Base-by-base conservation (phyloP, 108 stramenopile genomes). In the Nitzschia palea region DNA sequence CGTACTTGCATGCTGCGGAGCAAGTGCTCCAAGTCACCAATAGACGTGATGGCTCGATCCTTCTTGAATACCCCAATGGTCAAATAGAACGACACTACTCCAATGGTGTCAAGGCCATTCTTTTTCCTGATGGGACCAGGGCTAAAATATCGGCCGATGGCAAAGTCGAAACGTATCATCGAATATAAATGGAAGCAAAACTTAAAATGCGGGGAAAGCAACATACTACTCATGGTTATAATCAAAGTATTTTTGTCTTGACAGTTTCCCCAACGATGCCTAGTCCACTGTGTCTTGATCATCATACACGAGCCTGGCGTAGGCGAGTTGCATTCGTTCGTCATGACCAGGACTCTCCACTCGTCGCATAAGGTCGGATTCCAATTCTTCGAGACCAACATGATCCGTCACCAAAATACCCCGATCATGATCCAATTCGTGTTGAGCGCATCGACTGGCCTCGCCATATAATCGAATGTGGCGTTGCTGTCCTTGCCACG, bases 381-480 rank as follows among this genome's bases (percentile, higher is more conserved):
- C 86, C 63, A 90, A 31, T 51, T 90, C 89, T 0, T 85, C 76
- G 55, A 85, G 64, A 3, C 62, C 75, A 1, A 90, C 81, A 73
- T 94, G 93, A 86, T 94, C 93, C 15, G 83, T 72, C 25, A 89
- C 84, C 2, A 94, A 57, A 56, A 94, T 80, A 1, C 93, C 93
- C 6, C 77, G 76, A 77, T 94, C 93, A 64, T 94, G 93, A 75
- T 94, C 88, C 63, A 89, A 71, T 78, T 94, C 93, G 65, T 94
- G 93, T 51, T 94, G 93, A 6, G 75, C 67, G 35, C 79, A 76
- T 22, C 93, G 76, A 28, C 87, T 86, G 17, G 73, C 37, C 67
- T 91, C 93, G 44, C 83, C 85, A 10, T 48, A 25, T 0, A 90
- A 68, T 8, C 61, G 63, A 31, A 54, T 44, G 20, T 23, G 23